A percentile compares a stretch with the other conserved stretches of the same genome.
Conservation (phyloP, 225 moss, liverwort and hornwort species). For the Bryoerythrophyllum caledonicum region DNA sequence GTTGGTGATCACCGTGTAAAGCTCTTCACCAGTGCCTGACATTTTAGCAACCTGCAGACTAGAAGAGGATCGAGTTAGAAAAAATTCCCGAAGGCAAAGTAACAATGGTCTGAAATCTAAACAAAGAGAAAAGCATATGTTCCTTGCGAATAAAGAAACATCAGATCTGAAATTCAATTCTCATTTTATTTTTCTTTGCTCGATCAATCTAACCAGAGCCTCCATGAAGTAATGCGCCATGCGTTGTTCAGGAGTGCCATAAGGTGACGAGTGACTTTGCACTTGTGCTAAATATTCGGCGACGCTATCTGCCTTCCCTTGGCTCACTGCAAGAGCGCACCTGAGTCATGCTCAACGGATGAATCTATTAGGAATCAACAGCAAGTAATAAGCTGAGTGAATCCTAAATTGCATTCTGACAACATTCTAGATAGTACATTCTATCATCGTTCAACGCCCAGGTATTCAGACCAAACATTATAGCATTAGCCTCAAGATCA, state of each 20-base stretch:
- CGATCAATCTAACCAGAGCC: constrained; percentile 53
- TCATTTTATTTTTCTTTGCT: neutral
- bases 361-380: neutral
- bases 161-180: neutral
- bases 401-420: neutral
- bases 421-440: constrained; percentile 12
- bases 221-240: constrained; percentile 72
- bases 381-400: neutral
- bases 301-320: too few species aligned
- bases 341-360: constrained; percentile 17
- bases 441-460: neutral
- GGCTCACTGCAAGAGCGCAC: too few species aligned
- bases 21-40: constrained; percentile 71
- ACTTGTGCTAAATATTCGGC: constrained; percentile 27
- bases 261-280: constrained; percentile 50
- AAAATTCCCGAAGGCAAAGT: neutral
- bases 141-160: neutral
- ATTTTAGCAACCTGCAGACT: constrained; percentile 53
- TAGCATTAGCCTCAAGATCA: neutral
- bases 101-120: neutral
- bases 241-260: constrained; percentile 58
- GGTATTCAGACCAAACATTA: neutral
- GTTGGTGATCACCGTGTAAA: constrained; percentile 56
- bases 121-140: neutral
- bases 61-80: constrained; percentile 13